Percentiles rank a stretch among this genome's conserved stretches.
Conservation (phyloP, 352 stramenopile species). For the Phytophthora litchii region DNA sequence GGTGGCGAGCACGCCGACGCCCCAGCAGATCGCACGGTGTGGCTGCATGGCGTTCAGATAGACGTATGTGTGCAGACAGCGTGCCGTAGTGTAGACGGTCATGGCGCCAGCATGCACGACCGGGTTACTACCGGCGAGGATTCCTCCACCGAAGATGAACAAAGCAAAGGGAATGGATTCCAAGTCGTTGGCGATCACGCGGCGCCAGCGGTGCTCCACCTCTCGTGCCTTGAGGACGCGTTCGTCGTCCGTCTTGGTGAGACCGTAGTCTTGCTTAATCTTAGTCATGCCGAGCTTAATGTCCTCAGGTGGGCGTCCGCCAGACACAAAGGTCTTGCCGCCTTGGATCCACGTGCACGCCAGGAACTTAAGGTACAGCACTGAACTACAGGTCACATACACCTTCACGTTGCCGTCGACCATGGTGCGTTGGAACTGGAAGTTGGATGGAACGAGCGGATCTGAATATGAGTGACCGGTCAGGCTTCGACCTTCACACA, state of each 20-base stretch:
- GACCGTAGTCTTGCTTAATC: conserved; percentile 34
- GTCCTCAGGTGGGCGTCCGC: conserved; percentile 55
- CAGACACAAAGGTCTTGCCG: conserved; percentile 53
- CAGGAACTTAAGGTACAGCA: conserved; percentile 76
- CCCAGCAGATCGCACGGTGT: conserved; percentile 39
- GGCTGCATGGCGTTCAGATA: conserved; percentile 52
- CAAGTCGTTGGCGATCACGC: conserved; percentile 61
- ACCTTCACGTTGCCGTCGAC: conserved; percentile 44
- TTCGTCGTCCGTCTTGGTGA: conserved; percentile 36
- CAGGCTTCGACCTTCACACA: not conserved
- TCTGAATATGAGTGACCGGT: conserved; percentile 4
- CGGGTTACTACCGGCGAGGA: conserved; percentile 38
- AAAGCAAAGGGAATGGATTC: conserved; percentile 60
- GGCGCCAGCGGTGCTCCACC: conserved; percentile 47
- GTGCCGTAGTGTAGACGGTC: conserved; percentile 43
- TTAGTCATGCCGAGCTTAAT: conserved; percentile 40
- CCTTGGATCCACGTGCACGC: conserved; percentile 49
- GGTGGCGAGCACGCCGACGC: conserved; percentile 33
- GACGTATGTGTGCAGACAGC: conserved; percentile 47
- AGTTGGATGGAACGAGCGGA: not conserved
- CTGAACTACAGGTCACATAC: conserved; percentile 51
- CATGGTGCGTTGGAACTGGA: conserved; percentile 1
- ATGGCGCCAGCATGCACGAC: conserved; percentile 42
- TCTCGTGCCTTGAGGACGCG: conserved; percentile 36
- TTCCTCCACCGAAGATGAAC: conserved; percentile 43